Evolutionary conservation across 2,329 filamentous ascomycete species (phyloP).

Genomic region (Pseudopithomyces maydicus): DNA sequence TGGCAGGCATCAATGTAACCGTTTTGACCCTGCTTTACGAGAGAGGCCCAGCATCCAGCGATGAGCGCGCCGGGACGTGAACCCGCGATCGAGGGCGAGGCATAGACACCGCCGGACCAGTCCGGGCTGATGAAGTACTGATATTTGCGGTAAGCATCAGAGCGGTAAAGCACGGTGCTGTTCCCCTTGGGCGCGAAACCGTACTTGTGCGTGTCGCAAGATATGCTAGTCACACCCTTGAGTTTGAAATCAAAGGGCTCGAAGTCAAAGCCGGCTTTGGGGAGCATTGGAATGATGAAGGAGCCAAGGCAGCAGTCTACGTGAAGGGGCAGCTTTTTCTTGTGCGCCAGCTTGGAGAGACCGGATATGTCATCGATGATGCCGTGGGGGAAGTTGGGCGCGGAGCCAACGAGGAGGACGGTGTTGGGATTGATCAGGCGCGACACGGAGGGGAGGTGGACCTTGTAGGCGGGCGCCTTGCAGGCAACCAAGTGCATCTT

Average conservation of each 20-base stretch:
- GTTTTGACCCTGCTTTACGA: slow-evolving; percentile 85
- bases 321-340: slow-evolving; percentile 83
- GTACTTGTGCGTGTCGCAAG: slow-evolving; percentile 98
- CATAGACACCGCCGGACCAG: slow-evolving; percentile 96
- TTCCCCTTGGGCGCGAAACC: slow-evolving; percentile 98
- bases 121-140: slow-evolving; percentile 97
- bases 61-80: slow-evolving; percentile 92
- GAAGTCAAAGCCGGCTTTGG: slow-evolving; percentile 89
- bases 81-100: slow-evolving; percentile 87
- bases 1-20: slow-evolving; percentile 88
- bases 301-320: slow-evolving; percentile 98
- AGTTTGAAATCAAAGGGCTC: slow-evolving; percentile 92
- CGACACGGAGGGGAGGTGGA: slow-evolving; percentile 76
- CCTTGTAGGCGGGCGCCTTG: slow-evolving; percentile 83
- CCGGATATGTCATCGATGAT: slow-evolving; percentile 94
- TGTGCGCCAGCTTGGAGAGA: slow-evolving; percentile 80
- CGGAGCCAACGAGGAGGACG: slow-evolving; percentile 87
- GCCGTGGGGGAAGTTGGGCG: slow-evolving; percentile 97
- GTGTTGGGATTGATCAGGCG: slow-evolving; percentile 95
- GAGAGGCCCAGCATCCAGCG: slow-evolving; percentile 90
- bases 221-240: slow-evolving; percentile 93
- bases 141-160: slow-evolving; percentile 75
- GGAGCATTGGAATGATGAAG: slow-evolving; percentile 90
- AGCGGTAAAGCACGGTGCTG: slow-evolving; percentile 89
- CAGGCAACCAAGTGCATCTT: slow-evolving; percentile 88